Percentiles rank a stretch among this genome's conserved stretches.
Conservation (phyloP, 768 basidiomycete genomes). For the Naematelia aurantialba region DNA sequence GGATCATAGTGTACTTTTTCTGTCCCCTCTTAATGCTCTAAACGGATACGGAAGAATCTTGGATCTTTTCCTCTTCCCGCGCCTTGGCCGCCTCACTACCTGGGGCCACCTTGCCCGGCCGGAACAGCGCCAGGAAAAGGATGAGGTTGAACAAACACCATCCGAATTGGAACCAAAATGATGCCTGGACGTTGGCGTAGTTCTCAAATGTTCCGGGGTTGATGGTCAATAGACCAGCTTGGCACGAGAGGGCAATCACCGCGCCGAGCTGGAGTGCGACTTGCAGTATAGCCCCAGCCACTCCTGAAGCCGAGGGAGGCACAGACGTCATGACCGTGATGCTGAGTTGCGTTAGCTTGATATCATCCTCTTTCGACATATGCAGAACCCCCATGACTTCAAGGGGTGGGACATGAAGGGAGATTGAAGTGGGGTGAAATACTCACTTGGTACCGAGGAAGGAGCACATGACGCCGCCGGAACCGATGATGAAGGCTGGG, state of each 20-base stretch:
- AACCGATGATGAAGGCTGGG: conserved; percentile 31
- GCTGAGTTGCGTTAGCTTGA: conserved; percentile 15
- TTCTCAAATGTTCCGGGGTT: conserved; percentile 16
- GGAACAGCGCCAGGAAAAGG: conserved; percentile 19
- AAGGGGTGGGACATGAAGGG: neutral
- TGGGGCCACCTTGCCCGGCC: conserved; percentile 9
- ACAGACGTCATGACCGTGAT: conserved; percentile 44
- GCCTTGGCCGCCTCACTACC: neutral
- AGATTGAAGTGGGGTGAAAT: neutral
- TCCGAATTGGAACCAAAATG: conserved; percentile 20
- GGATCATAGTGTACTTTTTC: conserved; percentile 1
- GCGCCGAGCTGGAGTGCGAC: conserved; percentile 38
- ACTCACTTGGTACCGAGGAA: conserved; percentile 33
- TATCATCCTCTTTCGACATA: no score
- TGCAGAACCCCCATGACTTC: no score
- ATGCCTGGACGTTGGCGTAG: conserved; percentile 18
- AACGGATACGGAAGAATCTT: conserved; percentile 6
- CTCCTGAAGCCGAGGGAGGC: conserved; percentile 40
- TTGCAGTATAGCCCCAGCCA: conserved; percentile 43
- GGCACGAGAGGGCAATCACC: conserved; percentile 60
- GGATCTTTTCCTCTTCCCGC: conserved; percentile 5
- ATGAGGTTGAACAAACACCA: conserved; percentile 18
- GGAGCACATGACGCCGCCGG: conserved; percentile 24
- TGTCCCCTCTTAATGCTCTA: neutral
- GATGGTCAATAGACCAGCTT: conserved; percentile 37